Evolutionary conservation across 441 rosid species (phyloP), one percentile per base, ranked within the genome.

Genomic region (Erodium chrysanthum): DNA sequence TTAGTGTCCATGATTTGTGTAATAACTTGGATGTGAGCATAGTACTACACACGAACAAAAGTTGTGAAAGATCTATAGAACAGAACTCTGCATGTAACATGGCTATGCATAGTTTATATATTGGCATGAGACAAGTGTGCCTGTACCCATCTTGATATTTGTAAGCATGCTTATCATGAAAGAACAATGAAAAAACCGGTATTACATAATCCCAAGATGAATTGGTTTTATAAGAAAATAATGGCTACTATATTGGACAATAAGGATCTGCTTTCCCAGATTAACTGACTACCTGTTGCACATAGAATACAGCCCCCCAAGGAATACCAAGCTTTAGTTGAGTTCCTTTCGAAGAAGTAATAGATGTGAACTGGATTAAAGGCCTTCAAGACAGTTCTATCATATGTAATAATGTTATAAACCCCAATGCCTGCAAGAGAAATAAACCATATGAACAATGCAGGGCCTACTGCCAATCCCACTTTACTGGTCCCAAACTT

Each of bases 401-500:
- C 91, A 78, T 86, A 91, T 71, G 79, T 89, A 74, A 88, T 60
- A 71, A 93, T 85, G 85, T 91, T 93, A 81, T 89, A 83, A 71
- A 91, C 83, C 70, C 98, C 97, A 68, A 93, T 74, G 71, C 85
- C 88, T 17, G 96, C 97, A 74, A 91, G 95, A 75, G 86, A 88
- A 77, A 95, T 88, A 80, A 93, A 93, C 98, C 98, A 93, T 73
- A 91, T 44, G 72, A 93, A 88, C 76, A 93, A 82, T 70, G 98
- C 97, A 64, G 98, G 98, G 69, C 96, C 97, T 56, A 93, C 84
- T 71, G 67, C 88, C 75, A 93, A 88, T 73, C 98, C 98, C 75
- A 91, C 92, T 84, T 93, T 93, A 82, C 98, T 93, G 66, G 98
- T 91, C 78, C 98, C 98, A 79, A 76, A 91, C 84, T 89, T 91